Conservation (phyloP, 345 rosid species). For the Conringia planisiliqua region DNA sequence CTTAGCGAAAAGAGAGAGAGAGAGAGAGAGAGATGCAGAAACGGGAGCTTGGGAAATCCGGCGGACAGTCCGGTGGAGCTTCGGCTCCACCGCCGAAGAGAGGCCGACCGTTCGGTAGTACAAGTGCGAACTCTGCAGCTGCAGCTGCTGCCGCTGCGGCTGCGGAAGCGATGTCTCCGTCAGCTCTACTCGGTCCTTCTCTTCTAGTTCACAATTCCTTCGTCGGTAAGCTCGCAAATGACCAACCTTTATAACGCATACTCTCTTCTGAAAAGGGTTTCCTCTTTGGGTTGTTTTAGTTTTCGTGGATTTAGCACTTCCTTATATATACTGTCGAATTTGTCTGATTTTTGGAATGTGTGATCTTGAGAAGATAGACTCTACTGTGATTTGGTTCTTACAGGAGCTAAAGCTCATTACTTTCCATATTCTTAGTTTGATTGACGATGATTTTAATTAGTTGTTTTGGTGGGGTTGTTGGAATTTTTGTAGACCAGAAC, state of each 20-base stretch:
- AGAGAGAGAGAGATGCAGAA: slow-evolving; percentile 67
- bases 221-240: slow-evolving; percentile 49
- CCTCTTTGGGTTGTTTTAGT: background rate
- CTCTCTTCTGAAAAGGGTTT: background rate
- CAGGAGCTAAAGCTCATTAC: slow-evolving; percentile 8
- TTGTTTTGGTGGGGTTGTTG: background rate
- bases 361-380: background rate
- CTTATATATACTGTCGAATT: background rate
- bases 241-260: background rate
- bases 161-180: slow-evolving; percentile 66
- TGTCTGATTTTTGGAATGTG: background rate
- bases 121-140: slow-evolving; percentile 38
- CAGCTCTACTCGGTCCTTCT: slow-evolving; percentile 75
- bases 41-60: slow-evolving; percentile 74
- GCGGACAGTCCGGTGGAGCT: slow-evolving; percentile 60
- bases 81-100: slow-evolving; percentile 65
- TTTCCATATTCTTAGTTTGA: too few species aligned
- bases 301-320: background rate
- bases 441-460: background rate
- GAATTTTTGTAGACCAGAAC: slow-evolving; percentile 60
- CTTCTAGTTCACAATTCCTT: slow-evolving; percentile 88
- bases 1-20: background rate
- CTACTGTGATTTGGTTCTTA: background rate
- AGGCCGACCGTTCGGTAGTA: slow-evolving; percentile 92
- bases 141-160: slow-evolving; percentile 44